These are phyloP conservation scores for Rhynchospora pubera DNA, from an alignment of 176 grass and related monocot species.

Conservation along the genomic window DNA sequence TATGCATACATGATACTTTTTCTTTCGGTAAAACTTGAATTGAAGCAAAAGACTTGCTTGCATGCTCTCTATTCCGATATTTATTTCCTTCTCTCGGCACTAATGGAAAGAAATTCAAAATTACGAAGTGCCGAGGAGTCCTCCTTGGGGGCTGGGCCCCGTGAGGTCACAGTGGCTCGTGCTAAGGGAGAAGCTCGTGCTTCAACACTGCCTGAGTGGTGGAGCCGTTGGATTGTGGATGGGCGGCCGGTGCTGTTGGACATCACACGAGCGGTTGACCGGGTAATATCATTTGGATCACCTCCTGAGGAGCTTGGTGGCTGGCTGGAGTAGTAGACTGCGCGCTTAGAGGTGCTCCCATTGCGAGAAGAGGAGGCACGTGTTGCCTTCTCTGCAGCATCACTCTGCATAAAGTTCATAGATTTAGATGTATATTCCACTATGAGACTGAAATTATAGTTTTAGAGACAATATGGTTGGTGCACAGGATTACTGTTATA, in stretches of 20 bases:
- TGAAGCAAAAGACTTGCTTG: conserved; percentile 8
- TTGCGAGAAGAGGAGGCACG: conserved; percentile 39
- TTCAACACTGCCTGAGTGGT: conserved; percentile 46
- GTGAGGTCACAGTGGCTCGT: conserved; percentile 6
- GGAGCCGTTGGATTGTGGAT: conserved; percentile 51
- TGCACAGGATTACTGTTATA: not conserved
- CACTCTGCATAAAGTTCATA: conserved; percentile 30
- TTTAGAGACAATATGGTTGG: not conserved
- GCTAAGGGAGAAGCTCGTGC: conserved; percentile 38
- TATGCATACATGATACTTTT: conserved; percentile 21
- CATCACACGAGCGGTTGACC: conserved; percentile 23
- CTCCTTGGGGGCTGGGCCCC: conserved; percentile 22
- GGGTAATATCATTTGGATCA: conserved; percentile 35
- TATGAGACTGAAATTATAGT: not conserved
- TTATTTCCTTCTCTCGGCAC: conserved; percentile 60
- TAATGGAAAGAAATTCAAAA: conserved; percentile 68
- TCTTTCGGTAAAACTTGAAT: conserved; percentile 5
- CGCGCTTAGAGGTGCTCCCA: conserved; percentile 57
- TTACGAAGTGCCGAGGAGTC: conserved; percentile 34
- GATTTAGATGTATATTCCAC: not conserved
- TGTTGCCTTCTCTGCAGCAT: conserved; percentile 17
- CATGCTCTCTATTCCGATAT: not conserved
- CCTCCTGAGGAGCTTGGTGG: conserved; percentile 41
- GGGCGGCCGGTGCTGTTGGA: conserved; percentile 47
- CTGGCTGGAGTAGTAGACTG: conserved; percentile 27